Base-by-base conservation (phyloP, 352 stramenopile species). In the Globisporangium echinulatum region DNA sequence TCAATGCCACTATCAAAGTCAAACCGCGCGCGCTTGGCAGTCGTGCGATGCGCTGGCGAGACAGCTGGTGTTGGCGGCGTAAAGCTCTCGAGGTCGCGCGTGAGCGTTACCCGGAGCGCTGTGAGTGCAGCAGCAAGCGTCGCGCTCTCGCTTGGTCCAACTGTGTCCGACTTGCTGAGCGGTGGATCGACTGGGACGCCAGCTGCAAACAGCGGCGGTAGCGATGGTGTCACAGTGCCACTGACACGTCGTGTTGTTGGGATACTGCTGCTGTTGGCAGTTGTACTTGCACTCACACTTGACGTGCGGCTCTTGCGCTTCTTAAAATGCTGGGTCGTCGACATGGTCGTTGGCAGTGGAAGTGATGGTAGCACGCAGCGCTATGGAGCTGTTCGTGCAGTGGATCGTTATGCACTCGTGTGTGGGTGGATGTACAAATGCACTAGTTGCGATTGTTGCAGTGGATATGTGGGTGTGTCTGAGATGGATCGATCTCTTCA, bases 41-140 rank as follows among this genome's bases (percentile, higher is more conserved):
- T 57, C 10, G 70, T 65, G 8, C 77, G 73, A 33, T 90, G 73
- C 33, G 70, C 71, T 13, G 83, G 83, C 8, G 83, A 93, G 0
- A 79, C 83, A 7, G 75, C 80, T 0, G 83, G 83, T 33, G 83
- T 93, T 0, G 83, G 83, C 4, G 83, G 80, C 44, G 82, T 74
- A 38, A 87, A 87, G 52, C 74, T 85, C 33, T 89, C 76, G 40
- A 86, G 70, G 55, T 89, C 79, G 52, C 79, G 80, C 64, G 86
- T 89, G 25, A 90, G 66, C 46, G 83, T 90, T 13, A 93, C 75
- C 60, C 90, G 82, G 17, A 93, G 79, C 25, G 79, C 78, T 0
- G 70, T 88, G 39, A 90, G 61, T 9, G 79, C 81, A 0, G 73
- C 69, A 4, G 79, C 75, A 42, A 90, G 65, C 57, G 73, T 88